Conservation (phyloP, 2,329 filamentous ascomycete genomes). For the Arthrobotrys sinensis region DNA sequence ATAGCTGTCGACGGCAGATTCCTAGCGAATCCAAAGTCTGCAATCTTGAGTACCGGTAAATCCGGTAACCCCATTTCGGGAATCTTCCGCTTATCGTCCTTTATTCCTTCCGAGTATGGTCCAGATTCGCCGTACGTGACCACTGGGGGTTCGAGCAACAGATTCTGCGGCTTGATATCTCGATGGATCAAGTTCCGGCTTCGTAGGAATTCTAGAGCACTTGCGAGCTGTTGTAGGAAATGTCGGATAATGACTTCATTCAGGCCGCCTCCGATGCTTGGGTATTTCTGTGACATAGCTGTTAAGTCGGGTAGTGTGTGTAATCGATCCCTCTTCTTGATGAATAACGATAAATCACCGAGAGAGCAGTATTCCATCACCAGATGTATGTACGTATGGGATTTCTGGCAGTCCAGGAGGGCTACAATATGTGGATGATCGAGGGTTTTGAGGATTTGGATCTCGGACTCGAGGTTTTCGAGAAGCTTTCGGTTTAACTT, state of each 20-base stretch:
- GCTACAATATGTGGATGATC: slow-evolving; percentile 97
- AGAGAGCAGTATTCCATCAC: slow-evolving; percentile 99
- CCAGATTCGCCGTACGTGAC: slow-evolving; percentile 72
- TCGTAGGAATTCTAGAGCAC: slow-evolving; percentile 89
- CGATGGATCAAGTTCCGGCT: slow-evolving; percentile 91
- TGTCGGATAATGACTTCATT: slow-evolving; percentile 97
- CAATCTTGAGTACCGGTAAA: slow-evolving; percentile 95
- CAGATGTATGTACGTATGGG: slow-evolving; percentile 88
- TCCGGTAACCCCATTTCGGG: slow-evolving; percentile 85
- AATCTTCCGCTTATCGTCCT: slow-evolving; percentile 76
- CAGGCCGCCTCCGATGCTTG: slow-evolving; percentile 86
- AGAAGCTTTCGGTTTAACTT: slow-evolving; percentile 96
- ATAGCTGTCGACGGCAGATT: slow-evolving; percentile 91
- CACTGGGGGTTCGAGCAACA: slow-evolving; percentile 81
- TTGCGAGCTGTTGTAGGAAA: slow-evolving; percentile 94
- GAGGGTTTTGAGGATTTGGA: slow-evolving; percentile 92
- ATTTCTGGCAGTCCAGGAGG: slow-evolving; percentile 93
- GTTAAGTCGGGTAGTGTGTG: slow-evolving; percentile 82
- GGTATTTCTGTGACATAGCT: slow-evolving; percentile 94
- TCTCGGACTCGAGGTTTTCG: slow-evolving; percentile 95
- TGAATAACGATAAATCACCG: slow-evolving; percentile 93
- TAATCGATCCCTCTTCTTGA: slow-evolving; percentile 90
- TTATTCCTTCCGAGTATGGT: slow-evolving; percentile 76
- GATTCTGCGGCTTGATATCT: slow-evolving; percentile 97
- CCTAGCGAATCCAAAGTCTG: slow-evolving; percentile 98